A percentile compares a stretch with the other conserved stretches of the same genome.
Conservation (phyloP, 495 filamentous ascomycete species). For the Trichocladium uniseriatum region DNA sequence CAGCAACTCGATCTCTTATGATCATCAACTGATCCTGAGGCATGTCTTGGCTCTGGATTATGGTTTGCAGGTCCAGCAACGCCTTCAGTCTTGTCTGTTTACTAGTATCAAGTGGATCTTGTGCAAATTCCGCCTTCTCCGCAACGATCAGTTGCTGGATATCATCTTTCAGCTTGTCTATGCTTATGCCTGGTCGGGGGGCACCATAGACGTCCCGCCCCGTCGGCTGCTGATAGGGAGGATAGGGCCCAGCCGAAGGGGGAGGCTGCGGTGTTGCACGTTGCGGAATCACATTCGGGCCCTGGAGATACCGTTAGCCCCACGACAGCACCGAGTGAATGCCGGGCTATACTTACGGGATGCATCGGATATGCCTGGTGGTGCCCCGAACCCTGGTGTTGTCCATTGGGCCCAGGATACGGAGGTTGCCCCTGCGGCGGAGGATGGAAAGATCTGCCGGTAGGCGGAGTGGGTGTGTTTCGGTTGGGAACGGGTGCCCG, state of each 20-base stretch:
- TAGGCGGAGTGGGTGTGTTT: constrained; percentile 63
- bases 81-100: constrained; percentile 73
- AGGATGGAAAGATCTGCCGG: constrained; percentile 26
- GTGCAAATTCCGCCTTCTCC: constrained; percentile 61
- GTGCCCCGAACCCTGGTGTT: constrained; percentile 12
- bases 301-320: constrained; percentile 19
- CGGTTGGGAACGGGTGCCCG: constrained; percentile 50
- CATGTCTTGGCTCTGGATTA: constrained; percentile 70
- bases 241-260: constrained; percentile 17
- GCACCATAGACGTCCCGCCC: constrained; percentile 23
- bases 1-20: constrained; percentile 69
- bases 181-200: constrained; percentile 40
- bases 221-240: constrained; percentile 20
- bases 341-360: constrained; percentile 14
- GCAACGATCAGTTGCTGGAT: constrained; percentile 63
- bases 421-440: constrained; percentile 19
- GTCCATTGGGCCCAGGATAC: constrained; percentile 14
- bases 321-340: not conserved
- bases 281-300: constrained; percentile 13
- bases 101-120: constrained; percentile 60
- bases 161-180: constrained; percentile 72
- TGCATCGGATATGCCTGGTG: constrained; percentile 23
- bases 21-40: constrained; percentile 69
- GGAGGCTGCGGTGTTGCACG: constrained; percentile 31
- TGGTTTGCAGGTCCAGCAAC: constrained; percentile 72